Percentiles rank a stretch among this genome's conserved stretches.
Conservation (phyloP, 2,329 filamentous ascomycete genomes). For the Diplodia corticola region DNA sequence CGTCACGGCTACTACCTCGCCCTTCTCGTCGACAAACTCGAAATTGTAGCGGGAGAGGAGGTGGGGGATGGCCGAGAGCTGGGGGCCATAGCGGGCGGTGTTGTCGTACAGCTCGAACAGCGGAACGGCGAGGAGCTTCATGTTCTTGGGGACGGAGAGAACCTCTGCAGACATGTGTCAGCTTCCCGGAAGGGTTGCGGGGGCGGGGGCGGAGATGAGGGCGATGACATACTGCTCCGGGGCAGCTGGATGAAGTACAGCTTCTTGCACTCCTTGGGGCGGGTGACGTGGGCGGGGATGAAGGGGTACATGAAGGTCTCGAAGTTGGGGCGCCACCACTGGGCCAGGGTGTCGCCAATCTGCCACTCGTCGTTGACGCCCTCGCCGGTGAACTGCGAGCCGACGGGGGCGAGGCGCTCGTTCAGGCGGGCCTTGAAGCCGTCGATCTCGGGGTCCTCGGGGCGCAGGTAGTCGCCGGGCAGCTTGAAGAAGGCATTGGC, state of each 20-base stretch:
- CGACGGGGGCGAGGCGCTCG: conserved; percentile 90
- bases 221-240: conserved; percentile 69
- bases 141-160: conserved; percentile 96
- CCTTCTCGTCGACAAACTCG: conserved; percentile 92
- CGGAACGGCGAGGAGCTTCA: conserved; percentile 96
- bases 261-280: conserved; percentile 99
- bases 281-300: conserved; percentile 90
- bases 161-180: conserved; percentile 64
- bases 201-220: too few relatives aligned
- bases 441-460: conserved; percentile 85
- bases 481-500: conserved; percentile 99
- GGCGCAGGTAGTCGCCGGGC: conserved; percentile 89
- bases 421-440: conserved; percentile 95
- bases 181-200: too few relatives aligned
- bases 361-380: conserved; percentile 93
- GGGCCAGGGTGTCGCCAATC: conserved; percentile 89
- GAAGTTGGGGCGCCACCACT: conserved; percentile 99
- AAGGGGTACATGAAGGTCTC: conserved; percentile 99
- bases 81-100: conserved; percentile 88
- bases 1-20: conserved; percentile 80
- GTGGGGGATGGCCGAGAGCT: conserved; percentile 94
- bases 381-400: conserved; percentile 75
- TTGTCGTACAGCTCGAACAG: conserved; percentile 99
- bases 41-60: conserved; percentile 95
- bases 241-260: conserved; percentile 95